Percentiles rank a stretch among this genome's conserved stretches.
Conservation (phyloP, 345 rosid species). For the Trapa incisa region DNA sequence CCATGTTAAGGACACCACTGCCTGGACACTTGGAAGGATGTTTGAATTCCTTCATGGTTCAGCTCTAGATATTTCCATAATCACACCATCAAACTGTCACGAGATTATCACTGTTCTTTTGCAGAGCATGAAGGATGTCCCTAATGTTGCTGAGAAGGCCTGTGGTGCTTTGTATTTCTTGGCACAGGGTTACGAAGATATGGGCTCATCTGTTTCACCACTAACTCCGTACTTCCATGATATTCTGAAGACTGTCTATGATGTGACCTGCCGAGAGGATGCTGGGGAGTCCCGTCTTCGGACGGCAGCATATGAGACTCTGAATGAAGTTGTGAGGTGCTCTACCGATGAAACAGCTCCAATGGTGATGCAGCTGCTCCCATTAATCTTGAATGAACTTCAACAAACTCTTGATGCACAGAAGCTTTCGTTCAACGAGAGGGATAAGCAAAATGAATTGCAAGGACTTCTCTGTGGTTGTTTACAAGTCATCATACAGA, state of each 20-base stretch:
- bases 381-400: conserved; percentile 29
- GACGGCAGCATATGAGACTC: conserved; percentile 38
- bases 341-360: conserved; percentile 32
- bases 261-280: conserved; percentile 34
- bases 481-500: conserved; percentile 35
- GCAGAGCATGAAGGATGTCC: conserved; percentile 37
- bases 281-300: conserved; percentile 37
- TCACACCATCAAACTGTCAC: conserved; percentile 18
- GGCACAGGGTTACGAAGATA: conserved; percentile 37
- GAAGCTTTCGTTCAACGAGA: conserved; percentile 27
- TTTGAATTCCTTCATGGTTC: conserved; percentile 42
- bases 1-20: conserved; percentile 43
- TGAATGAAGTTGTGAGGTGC: conserved; percentile 35
- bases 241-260: conserved; percentile 28
- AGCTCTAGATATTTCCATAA: conserved; percentile 26
- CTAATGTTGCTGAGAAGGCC: conserved; percentile 42
- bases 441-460: conserved; percentile 31
- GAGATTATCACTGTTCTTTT: conserved; percentile 31
- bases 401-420: conserved; percentile 33
- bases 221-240: conserved; percentile 36
- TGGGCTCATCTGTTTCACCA: conserved; percentile 25
- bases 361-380: conserved; percentile 27
- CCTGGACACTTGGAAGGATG: conserved; percentile 41
- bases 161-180: conserved; percentile 42
- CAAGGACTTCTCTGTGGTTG: conserved; percentile 46